Evolutionary conservation across 2,329 filamentous ascomycete species (phyloP).

Genomic region (Xylaria hypoxylon): DNA sequence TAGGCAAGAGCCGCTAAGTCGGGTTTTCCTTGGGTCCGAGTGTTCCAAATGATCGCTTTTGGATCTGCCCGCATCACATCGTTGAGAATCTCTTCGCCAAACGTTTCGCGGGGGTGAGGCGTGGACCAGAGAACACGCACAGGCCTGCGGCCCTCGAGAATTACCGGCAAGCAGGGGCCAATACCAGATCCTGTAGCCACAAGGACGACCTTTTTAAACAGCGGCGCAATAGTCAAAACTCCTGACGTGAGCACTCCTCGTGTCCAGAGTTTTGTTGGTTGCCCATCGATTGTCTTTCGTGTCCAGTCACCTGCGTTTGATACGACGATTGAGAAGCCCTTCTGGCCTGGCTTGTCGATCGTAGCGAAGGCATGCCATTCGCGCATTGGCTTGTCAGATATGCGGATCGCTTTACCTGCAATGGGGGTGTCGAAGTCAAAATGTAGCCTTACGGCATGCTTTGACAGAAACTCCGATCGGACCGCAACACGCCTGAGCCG

Average conservation of each 20-base stretch:
- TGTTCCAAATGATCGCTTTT: conserved; percentile 75
- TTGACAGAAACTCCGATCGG: conserved; percentile 73
- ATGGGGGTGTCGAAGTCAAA: conserved; percentile 73
- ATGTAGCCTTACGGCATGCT: conserved; percentile 77
- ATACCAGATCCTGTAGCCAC: conserved; percentile 81
- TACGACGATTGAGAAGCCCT: conserved; percentile 75
- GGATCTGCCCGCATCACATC: conserved; percentile 69
- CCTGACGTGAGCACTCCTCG: conserved; percentile 75
- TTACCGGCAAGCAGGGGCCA: conserved; percentile 60
- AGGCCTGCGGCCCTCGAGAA: conserved; percentile 57
- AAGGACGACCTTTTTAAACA: conserved; percentile 74
- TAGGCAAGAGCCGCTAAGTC: conserved; percentile 63
- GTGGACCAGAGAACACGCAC: conserved; percentile 78
- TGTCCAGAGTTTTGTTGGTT: conserved; percentile 73
- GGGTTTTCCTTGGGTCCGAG: conserved; percentile 67
- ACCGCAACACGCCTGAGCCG: conserved; percentile 76
- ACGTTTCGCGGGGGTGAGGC: conserved; percentile 70
- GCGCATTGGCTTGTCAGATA: conserved; percentile 71
- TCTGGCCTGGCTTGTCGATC: conserved; percentile 61
- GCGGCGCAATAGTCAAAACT: conserved; percentile 73
- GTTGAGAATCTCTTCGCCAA: conserved; percentile 67
- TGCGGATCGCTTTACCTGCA: conserved; percentile 66
- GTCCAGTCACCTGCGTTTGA: conserved; percentile 85
- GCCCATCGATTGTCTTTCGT: conserved; percentile 68
- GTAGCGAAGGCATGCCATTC: conserved; percentile 84